phyloP scores from a whole-genome alignment of 345 rosid species.

The Odontarrhena argentea region DNA sequence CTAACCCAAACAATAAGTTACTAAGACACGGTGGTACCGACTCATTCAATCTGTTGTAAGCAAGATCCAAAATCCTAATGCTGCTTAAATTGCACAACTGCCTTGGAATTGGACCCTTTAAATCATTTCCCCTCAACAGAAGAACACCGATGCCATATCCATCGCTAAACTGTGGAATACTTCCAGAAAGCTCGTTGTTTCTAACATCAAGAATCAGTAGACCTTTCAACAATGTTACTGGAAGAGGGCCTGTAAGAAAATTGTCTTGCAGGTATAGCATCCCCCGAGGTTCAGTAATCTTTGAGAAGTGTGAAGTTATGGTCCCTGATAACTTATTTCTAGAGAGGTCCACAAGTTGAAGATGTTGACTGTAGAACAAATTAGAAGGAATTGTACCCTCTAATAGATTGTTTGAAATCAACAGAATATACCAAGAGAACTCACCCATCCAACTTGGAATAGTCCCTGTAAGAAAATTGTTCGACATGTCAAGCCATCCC shows the following conservation, averaged over 20 bases:
- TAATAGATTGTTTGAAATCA: conserved; percentile 17
- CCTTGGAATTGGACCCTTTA: background rate
- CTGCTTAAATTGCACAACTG: background rate
- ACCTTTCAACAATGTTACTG: background rate
- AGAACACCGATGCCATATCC: background rate
- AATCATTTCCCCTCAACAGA: conserved; percentile 8
- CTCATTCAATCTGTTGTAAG: background rate
- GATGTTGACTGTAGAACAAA: background rate
- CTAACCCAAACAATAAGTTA: background rate
- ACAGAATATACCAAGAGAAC: background rate
- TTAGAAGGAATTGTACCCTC: background rate
- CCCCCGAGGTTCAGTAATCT: background rate
- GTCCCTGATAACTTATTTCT: background rate
- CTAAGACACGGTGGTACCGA: background rate
- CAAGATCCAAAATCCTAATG: background rate
- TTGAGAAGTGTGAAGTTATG: background rate
- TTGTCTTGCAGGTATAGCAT: background rate
- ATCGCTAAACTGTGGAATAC: background rate
- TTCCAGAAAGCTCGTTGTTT: conserved; percentile 15
- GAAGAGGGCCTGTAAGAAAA: background rate
- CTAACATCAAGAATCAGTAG: background rate
- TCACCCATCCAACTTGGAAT: conserved; percentile 10
- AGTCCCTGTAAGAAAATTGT: background rate
- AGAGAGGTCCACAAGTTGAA: conserved; percentile 8
- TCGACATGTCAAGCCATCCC: background rate